Evolutionary conservation across 768 basidiomycete genomes (phyloP), one percentile per base, ranked within the genome.

Genomic region (Dentipellis fragilis): DNA sequence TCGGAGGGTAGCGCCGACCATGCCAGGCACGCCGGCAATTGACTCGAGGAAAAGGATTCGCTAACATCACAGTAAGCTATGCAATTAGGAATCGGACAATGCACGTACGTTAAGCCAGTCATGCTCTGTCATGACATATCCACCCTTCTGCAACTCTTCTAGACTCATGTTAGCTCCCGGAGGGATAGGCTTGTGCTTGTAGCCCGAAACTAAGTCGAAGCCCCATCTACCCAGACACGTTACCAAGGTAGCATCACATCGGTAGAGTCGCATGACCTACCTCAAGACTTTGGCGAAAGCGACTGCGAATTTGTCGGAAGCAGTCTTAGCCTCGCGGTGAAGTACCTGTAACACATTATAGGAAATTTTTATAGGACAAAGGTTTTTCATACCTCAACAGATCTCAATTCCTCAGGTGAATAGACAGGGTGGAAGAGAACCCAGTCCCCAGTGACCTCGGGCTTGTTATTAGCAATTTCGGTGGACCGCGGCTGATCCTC

Each of bases 381-480:
- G 9, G 54, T 45, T 10, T 57, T 29, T 29, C 70, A 50, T 63
- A 87, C 89, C 69, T 87, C 73, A 14, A 90, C 89, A 11, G 87
- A 78, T 59, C 72, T 81, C 51, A 91, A 66, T 64, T 92, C 90
- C 38, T 81, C 80, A 16, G 72, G 67, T 5, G 87, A 81, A 67
- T 97, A 97, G 1, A 95, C 93, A 0, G 94, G 94, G 65, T 95
- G 91, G 66, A 93, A 91, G 1, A 96, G 72, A 10, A 95, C 91
- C 91, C 93, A 96, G 63, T 89, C 88, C 2, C 89, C 89, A 4
- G 59, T 64, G 46, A 68, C 39, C 11, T 57, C 42, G 74, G 76
- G 42, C 5, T 49, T 22, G 10, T 10, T 14, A 8, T 7, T 0
- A 23, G 22, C 11, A 11, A 11, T 10, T 11, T 49, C 22, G 19